Conservation (phyloP, 306 rosid genomes). For the Dryas drummondii region DNA sequence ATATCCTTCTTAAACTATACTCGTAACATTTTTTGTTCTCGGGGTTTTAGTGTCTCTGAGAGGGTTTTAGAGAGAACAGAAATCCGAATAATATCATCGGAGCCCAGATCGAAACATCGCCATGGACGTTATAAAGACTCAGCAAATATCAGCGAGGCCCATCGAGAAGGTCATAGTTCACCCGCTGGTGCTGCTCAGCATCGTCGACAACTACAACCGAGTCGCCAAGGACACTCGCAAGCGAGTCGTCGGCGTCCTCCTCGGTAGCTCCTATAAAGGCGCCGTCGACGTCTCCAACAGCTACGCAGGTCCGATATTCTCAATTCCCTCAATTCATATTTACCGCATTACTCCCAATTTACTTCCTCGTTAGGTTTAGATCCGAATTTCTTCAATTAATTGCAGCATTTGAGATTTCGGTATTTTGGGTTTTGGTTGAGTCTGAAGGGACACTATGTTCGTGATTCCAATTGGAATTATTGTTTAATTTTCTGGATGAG, state of each 20-base stretch:
- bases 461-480: not conserved
- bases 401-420: not conserved
- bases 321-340: not conserved
- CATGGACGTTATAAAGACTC: constrained; percentile 90
- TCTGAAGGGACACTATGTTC: not conserved
- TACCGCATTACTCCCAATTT: not conserved
- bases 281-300: constrained; percentile 84
- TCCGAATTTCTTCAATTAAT: not conserved
- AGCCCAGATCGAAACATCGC: not conserved
- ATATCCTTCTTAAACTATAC: too few relatives aligned
- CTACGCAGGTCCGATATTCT: constrained; percentile 62
- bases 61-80: not conserved
- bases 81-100: not conserved
- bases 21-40: too few relatives aligned
- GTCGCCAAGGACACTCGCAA: constrained; percentile 86
- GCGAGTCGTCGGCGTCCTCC: constrained; percentile 83
- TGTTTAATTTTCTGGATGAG: not conserved
- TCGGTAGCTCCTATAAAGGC: constrained; percentile 76
- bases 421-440: not conserved
- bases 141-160: constrained; percentile 66
- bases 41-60: not conserved
- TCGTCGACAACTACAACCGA: constrained; percentile 87
- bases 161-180: constrained; percentile 89
- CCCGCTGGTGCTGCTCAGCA: constrained; percentile 80
- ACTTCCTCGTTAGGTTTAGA: not conserved